phyloP scores from a whole-genome alignment of 768 basidiomycete species.

The Pisolithus sp. region DNA sequence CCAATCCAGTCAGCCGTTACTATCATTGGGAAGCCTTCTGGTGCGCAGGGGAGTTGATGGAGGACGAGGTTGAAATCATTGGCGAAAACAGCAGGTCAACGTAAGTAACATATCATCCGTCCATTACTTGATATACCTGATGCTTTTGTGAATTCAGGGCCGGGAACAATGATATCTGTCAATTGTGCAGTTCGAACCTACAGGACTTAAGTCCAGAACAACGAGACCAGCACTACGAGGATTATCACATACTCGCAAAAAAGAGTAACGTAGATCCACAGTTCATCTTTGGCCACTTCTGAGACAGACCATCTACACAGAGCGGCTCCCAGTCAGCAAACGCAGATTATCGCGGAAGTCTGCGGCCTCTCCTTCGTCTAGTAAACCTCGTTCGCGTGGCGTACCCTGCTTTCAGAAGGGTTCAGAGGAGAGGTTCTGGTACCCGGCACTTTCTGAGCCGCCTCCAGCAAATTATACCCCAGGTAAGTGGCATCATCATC shows the following conservation, averaged over 20 bases:
- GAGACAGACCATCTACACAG: slow-evolving; percentile 8
- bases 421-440: slow-evolving; percentile 62
- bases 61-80: slow-evolving; percentile 24
- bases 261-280: slow-evolving; percentile 9
- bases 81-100: slow-evolving; percentile 4
- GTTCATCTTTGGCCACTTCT: background rate
- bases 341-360: slow-evolving; percentile 13
- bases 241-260: slow-evolving; percentile 33
- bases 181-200: slow-evolving; percentile 44
- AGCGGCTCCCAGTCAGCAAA: background rate
- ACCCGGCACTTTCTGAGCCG: slow-evolving; percentile 34
- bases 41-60: background rate
- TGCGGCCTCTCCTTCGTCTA: background rate
- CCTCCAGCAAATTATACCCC: slow-evolving; percentile 60
- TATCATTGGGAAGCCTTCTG: background rate
- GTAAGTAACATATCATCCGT: slow-evolving; percentile 4
- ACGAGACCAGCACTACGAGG: slow-evolving; percentile 51
- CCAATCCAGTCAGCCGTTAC: no score
- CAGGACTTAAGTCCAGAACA: slow-evolving; percentile 28
- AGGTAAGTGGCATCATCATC: slow-evolving; percentile 30
- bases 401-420: slow-evolving; percentile 6
- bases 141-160: background rate
- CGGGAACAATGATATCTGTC: slow-evolving; percentile 34
- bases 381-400: background rate
- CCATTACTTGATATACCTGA: background rate